Evolutionary conservation across 176 grass and related monocot genomes (phyloP), one percentile per base, ranked within the genome.

Genomic region (Carex littledalei): DNA sequence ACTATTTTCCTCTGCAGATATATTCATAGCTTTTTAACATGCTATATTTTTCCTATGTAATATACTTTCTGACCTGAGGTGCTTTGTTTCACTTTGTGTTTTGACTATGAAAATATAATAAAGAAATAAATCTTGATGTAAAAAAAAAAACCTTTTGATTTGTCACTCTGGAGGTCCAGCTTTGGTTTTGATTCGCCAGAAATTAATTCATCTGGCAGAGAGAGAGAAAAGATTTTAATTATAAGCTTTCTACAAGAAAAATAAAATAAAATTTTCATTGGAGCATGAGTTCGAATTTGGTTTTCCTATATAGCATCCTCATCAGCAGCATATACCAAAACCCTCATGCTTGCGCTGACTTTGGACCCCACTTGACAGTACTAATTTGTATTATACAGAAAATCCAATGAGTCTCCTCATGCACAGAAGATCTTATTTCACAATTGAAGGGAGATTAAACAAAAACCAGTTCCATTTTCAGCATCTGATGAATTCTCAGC

Each of bases 141-240:
- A 63, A 76, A 24, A 26, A 37, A 59, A 39, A 8, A 81, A 98
- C 95, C 95, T 95, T 95, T 95, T 41, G 86, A 85, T 76, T 94
- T 94, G 81, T 99, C 90, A 35, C 85, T 94, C 76, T 95, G 87
- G 24, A 99, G 73, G 57, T 99, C 88, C 58, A 95, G 85, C 69
- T 91, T 91, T 5, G 90, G 96, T 24, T 88, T 99, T 6, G 22
- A 84, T 20, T 88, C 67, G 1, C 55, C 24, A 88, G 64, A 66
- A 34, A 10, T 61, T 56, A 87, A 69, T 74, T 89, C 89, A 86
- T 94, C 95, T 94, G 88, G 67, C 86, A 85, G 53, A 72, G 17
- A 70, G 67, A 73, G 26, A 64, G 0, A 20, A 72, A 64, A 65
- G 0, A 8, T 15, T 24, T 8, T 66, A 60, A 49, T 67, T 50